These are phyloP conservation scores for Ogataea henricii DNA, from an alignment of 805 yeast genomes.

Conservation along the genomic window DNA sequence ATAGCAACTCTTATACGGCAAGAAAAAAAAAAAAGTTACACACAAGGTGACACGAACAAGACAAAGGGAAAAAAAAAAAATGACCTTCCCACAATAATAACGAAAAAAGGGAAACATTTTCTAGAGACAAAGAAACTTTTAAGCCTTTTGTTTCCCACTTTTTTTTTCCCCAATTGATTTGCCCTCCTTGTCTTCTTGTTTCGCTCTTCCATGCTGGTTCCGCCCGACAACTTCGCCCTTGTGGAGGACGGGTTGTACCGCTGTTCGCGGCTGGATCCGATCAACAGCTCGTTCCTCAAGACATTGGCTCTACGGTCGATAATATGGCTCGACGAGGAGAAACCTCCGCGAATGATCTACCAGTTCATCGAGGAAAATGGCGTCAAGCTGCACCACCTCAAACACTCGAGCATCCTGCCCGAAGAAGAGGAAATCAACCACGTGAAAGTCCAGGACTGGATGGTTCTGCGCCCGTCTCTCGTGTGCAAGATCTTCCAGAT, in stretches of 20 bases:
- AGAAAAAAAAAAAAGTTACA: not conserved
- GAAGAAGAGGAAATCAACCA: constrained; percentile 29
- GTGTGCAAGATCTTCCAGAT: constrained; percentile 67
- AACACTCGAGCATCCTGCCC: constrained; percentile 24
- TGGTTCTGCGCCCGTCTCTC: constrained; percentile 68
- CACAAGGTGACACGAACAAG: not conserved
- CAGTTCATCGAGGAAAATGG: constrained; percentile 61
- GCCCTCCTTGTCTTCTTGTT: no score
- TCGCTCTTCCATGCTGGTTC: constrained; percentile 65
- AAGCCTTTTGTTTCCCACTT: no score
- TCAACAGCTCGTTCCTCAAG: constrained; percentile 74
- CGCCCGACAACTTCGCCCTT: constrained; percentile 90
- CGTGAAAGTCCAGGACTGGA: constrained; percentile 53
- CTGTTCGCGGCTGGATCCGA: constrained; percentile 75
- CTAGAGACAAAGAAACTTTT: no score
- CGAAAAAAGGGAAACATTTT: no score
- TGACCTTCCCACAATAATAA: no score
- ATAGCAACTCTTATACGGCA: no score
- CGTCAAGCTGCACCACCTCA: constrained; percentile 52
- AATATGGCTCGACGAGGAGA: constrained; percentile 79
- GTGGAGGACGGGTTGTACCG: constrained; percentile 88
- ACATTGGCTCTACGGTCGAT: constrained; percentile 71
- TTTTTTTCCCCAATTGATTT: no score
- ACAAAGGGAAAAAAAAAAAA: no score
- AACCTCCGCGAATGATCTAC: constrained; percentile 71